phyloP scores from a whole-genome alignment of 805 yeast species.

The Ascoidea tarda region DNA sequence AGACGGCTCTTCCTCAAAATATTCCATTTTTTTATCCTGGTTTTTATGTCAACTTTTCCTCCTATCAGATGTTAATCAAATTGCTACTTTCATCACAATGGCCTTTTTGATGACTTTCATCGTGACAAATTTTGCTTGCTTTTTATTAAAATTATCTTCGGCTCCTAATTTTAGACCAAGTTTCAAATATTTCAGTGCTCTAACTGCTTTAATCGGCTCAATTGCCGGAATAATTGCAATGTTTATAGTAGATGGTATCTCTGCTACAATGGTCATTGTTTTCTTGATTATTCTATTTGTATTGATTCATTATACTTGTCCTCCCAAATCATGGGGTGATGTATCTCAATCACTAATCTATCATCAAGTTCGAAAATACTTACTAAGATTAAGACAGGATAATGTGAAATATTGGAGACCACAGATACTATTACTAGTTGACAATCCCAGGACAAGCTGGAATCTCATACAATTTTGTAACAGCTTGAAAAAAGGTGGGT shows the following conservation, averaged over 20 bases:
- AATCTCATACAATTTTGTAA: constrained; percentile 85
- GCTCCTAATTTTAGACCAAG: constrained; percentile 99
- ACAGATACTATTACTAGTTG: constrained; percentile 76
- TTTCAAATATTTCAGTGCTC: constrained; percentile 70
- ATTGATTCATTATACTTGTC: constrained; percentile 77
- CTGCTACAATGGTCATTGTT: constrained; percentile 65
- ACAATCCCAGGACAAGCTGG: constrained; percentile 89
- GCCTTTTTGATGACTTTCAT: constrained; percentile 93
- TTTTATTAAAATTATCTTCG: constrained; percentile 69
- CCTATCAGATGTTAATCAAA: constrained; percentile 82
- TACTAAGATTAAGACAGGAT: constrained; percentile 70
- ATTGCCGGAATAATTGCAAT: constrained; percentile 62
- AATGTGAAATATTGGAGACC: constrained; percentile 99
- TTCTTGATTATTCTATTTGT: constrained; percentile 54
- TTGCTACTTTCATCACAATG: constrained; percentile 94
- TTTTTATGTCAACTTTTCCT: constrained; percentile 69
- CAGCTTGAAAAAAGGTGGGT: constrained; percentile 88
- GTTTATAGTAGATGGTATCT: constrained; percentile 88
- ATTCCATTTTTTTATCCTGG: constrained; percentile 68
- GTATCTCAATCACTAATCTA: constrained; percentile 91
- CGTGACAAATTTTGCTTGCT: constrained; percentile 89
- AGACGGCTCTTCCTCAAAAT: constrained; percentile 40
- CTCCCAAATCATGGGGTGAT: constrained; percentile 97
- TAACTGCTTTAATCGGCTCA: constrained; percentile 72
- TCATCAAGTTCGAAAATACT: constrained; percentile 90